These are phyloP conservation scores for Prunus padus DNA, from an alignment of 306 rosid species.

Conservation along the genomic window DNA sequence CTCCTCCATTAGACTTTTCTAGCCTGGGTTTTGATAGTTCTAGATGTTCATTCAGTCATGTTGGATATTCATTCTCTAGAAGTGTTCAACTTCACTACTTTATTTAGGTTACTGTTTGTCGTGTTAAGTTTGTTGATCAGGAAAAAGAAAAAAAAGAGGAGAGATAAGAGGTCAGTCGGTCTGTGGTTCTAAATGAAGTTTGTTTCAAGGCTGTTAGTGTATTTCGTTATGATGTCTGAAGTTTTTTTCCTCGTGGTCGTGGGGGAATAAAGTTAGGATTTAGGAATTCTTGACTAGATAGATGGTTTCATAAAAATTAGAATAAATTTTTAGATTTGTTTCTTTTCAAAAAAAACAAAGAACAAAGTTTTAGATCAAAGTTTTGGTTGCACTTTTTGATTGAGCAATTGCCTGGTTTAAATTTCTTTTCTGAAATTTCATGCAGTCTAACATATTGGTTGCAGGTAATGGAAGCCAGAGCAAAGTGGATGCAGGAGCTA, in stretches of 20 bases:
- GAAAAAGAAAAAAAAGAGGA: neutral
- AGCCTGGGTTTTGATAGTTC: neutral
- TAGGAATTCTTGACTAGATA: neutral
- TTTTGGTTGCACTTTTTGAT: neutral
- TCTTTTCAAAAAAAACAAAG: too few species aligned
- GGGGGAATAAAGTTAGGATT: neutral
- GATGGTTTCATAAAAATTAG: neutral
- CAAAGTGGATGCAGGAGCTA: constrained; percentile 93
- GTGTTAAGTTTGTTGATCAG: neutral
- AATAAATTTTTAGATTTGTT: neutral
- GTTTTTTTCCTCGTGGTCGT: too few species aligned
- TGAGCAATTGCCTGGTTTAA: neutral
- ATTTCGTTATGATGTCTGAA: neutral
- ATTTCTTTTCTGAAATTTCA: neutral
- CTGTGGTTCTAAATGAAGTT: neutral
- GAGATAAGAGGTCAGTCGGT: neutral
- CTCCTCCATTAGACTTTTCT: neutral
- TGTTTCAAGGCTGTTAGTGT: neutral
- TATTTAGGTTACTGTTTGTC: neutral
- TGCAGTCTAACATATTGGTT: constrained; percentile 25
- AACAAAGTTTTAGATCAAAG: neutral
- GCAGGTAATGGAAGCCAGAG: constrained; percentile 84
- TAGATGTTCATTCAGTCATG: neutral
- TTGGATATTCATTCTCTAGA: neutral
- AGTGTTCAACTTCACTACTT: neutral